Evolutionary conservation across 176 grass and related monocot genomes (phyloP).

Genomic region (Cymbopogon citratus): DNA sequence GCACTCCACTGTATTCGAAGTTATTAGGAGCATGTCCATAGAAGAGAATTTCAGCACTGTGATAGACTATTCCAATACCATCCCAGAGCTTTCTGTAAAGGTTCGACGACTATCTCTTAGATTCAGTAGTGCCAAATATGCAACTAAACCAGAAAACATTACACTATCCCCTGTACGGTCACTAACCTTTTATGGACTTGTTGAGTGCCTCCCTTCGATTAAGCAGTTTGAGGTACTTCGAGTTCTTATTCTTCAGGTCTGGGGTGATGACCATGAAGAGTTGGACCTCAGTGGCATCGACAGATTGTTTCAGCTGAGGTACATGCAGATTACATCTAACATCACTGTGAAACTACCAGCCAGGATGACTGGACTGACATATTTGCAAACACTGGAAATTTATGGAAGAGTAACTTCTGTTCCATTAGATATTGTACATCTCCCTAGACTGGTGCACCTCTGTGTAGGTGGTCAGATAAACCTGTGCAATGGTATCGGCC

Average conservation of each 20-base stretch:
- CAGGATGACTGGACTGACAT: no score
- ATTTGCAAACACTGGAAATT: no score
- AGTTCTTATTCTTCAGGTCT: neutral
- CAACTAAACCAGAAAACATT: neutral
- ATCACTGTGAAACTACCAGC: no score
- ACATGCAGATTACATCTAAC: no score
- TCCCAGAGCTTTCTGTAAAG: neutral
- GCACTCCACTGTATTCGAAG: neutral
- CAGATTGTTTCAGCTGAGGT: no score
- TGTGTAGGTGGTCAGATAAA: no score
- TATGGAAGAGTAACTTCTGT: no score
- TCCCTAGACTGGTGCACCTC: no score
- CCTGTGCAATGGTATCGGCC: no score
- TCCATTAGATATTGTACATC: no score
- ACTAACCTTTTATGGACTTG: neutral
- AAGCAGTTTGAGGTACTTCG: neutral
- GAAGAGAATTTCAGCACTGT: neutral
- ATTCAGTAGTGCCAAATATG: neutral
- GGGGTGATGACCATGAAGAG: no score
- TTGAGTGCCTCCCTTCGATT: neutral
- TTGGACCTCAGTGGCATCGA: no score
- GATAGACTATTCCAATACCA: neutral
- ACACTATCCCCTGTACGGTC: neutral
- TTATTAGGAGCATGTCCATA: neutral
- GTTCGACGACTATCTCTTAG: neutral